Percentiles rank a stretch among this genome's conserved stretches.
phyloP scores from a whole-genome alignment of 2,329 filamentous ascomycete genomes.

The Didymella exigua region DNA sequence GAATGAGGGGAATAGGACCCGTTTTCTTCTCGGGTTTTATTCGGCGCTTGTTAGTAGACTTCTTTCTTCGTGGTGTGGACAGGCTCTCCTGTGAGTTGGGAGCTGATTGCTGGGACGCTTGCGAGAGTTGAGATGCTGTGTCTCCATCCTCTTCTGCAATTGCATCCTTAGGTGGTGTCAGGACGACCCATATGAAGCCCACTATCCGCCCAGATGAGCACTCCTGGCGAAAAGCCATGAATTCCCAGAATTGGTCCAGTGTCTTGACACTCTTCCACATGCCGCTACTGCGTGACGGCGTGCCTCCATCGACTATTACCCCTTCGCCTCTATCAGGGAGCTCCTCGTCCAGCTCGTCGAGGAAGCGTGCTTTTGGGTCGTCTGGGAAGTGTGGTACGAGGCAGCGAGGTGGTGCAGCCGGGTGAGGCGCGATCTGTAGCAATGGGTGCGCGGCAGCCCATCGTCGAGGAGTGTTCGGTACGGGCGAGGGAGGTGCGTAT shows the following conservation, averaged over 20 bases:
- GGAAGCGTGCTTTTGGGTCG: constrained; percentile 89
- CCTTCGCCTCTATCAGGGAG: constrained; percentile 60
- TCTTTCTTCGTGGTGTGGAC: constrained; percentile 22
- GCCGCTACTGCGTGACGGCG: constrained; percentile 60
- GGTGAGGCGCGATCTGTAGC: constrained; percentile 71
- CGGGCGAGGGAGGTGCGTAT: constrained; percentile 68
- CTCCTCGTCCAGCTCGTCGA: constrained; percentile 88
- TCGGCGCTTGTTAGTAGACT: constrained; percentile 21
- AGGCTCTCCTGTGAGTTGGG: constrained; percentile 24
- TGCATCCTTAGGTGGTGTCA: constrained; percentile 63
- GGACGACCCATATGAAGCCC: constrained; percentile 92
- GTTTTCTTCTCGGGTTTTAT: constrained; percentile 41
- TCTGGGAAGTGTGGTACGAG: constrained; percentile 91
- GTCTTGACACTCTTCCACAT: constrained; percentile 83
- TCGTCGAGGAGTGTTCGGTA: constrained; percentile 46
- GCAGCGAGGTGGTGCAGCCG: constrained; percentile 76
- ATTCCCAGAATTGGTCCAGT: constrained; percentile 95
- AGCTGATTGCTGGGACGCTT: constrained; percentile 26
- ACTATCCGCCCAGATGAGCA: constrained; percentile 91
- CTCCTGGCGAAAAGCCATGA: constrained; percentile 96
- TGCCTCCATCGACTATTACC: constrained; percentile 47
- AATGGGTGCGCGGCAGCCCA: constrained; percentile 71
- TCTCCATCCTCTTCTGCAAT: constrained; percentile 42
- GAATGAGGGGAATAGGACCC: constrained; percentile 67
- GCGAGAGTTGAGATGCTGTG: constrained; percentile 33